These are phyloP conservation scores for Sphaerosporella brunnea DNA, from an alignment of 495 filamentous ascomycete species.

Conservation along the genomic window DNA sequence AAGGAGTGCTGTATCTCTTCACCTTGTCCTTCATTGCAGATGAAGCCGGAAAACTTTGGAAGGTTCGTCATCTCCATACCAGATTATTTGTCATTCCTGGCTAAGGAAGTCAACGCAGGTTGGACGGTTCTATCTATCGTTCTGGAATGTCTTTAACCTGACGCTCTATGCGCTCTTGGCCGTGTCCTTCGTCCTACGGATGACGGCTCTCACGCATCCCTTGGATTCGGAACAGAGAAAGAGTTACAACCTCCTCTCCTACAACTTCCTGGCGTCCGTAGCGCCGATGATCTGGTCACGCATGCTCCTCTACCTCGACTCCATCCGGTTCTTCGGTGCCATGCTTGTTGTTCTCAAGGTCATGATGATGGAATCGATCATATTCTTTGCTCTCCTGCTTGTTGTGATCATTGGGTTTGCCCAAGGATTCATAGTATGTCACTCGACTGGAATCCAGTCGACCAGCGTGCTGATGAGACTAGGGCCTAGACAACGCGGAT, in stretches of 20 bases:
- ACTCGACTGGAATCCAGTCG: too few relatives aligned
- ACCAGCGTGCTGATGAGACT: too few relatives aligned
- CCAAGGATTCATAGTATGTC: conserved; percentile 87
- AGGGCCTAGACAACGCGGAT: conserved; percentile 77
- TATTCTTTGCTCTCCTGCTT: conserved; percentile 86
- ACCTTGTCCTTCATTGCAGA: conserved; percentile 86
- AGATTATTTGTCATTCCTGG: too few relatives aligned
- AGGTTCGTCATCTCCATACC: too few relatives aligned
- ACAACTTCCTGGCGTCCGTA: conserved; percentile 79
- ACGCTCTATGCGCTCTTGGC: conserved; percentile 61
- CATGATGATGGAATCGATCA: conserved; percentile 97
- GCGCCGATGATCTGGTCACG: conserved; percentile 97
- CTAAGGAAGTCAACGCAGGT: too few relatives aligned
- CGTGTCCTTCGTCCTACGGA: conserved; percentile 55
- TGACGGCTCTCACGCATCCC: conserved; percentile 55
- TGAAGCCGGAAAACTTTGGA: conserved; percentile 74
- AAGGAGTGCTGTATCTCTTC: conserved; percentile 73
- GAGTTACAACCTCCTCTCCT: conserved; percentile 59
- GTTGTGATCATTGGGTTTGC: conserved; percentile 80
- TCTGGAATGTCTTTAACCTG: conserved; percentile 90
- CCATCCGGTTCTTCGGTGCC: conserved; percentile 86
- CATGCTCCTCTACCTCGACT: conserved; percentile 81
- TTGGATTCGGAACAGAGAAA: conserved; percentile 35
- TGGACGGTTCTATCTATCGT: conserved; percentile 68
- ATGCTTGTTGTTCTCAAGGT: conserved; percentile 95